Evolutionary conservation across 192 early-diverging fungal genomes (phyloP), one percentile per base, ranked within the genome.

Genomic region (Coemansia umbellata): DNA sequence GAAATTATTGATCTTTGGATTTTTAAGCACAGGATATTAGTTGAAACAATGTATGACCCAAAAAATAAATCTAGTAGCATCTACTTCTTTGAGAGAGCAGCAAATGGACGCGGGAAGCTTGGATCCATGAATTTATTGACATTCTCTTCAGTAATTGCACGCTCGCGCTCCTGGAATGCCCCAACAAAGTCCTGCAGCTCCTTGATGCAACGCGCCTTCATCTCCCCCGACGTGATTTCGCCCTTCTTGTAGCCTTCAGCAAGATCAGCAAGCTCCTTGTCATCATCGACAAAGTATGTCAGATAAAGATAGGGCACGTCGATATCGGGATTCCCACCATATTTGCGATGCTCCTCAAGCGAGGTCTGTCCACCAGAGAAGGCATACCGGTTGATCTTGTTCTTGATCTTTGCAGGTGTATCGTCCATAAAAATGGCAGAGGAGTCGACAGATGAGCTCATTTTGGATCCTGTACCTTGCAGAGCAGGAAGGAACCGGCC

Each of bases 231-330:
- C 47, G 85, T 71, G 69, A 98, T 68, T 33, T 86, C 88, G 48
- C 96, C 96, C 48, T 82, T 81, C 30, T 81, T 77, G 71, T 98
- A 98, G 23, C 66, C 78, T 21, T 69, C 77, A 19, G 86, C 71
- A 53, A 96, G 82, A 15, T 62, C 56, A 0, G 52, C 78, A 23
- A 98, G 59, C 75, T 94, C 93, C 31, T 80, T 88, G 78, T 98
- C 96, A 69, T 95, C 91, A 1, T 98, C 92, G 48, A 95, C 64
- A 72, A 98, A 95, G 85, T 95, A 92, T 14, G 80, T 82, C 51
- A 98, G 69, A 63, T 95, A 98, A 74, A 93, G 93, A 80, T 89
- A 98, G 5, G 87, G 57, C 10, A 98, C 91, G 66, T 98, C 96
- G n/a, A 97, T 87, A 24, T 98, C 96, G 24, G 87, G 84, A 63